Conservation (phyloP, 129 eudicot species). For the Pittosporum tobira region DNA sequence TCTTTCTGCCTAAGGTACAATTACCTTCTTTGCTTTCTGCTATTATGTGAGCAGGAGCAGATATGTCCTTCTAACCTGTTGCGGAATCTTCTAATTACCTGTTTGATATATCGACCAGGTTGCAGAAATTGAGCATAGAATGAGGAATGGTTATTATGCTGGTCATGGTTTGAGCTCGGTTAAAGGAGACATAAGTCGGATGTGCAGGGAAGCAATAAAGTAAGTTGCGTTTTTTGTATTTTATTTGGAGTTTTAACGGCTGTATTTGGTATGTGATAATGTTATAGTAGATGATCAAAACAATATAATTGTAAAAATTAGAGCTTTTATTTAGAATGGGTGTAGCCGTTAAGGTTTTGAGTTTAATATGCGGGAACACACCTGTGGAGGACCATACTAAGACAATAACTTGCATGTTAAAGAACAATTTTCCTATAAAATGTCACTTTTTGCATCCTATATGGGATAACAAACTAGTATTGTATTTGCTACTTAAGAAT, state of each 20-base stretch:
- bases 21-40: not conserved
- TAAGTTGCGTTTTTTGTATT: slow-evolving; percentile 21
- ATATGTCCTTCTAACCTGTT: not conserved
- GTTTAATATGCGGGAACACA: too few relatives aligned
- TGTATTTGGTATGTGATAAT: not conserved
- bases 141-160: slow-evolving; percentile 78
- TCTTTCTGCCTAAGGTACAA: slow-evolving; percentile 76
- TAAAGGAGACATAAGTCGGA: slow-evolving; percentile 79
- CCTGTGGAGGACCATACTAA: not conserved
- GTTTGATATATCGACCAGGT: slow-evolving; percentile 35
- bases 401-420: not conserved
- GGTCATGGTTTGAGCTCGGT: slow-evolving; percentile 70
- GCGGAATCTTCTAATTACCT: not conserved
- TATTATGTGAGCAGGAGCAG: not conserved
- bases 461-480: too few relatives aligned
- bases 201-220: slow-evolving; percentile 92
- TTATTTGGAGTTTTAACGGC: not conserved
- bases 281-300: not conserved
- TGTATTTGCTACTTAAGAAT: too few relatives aligned
- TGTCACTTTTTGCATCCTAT: too few relatives aligned
- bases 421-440: too few relatives aligned
- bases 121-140: slow-evolving; percentile 65
- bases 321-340: not conserved
- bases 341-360: not conserved
- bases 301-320: not conserved